phyloP scores from a whole-genome alignment of 2,329 filamentous ascomycete species.

The Exserohilum turcica region DNA sequence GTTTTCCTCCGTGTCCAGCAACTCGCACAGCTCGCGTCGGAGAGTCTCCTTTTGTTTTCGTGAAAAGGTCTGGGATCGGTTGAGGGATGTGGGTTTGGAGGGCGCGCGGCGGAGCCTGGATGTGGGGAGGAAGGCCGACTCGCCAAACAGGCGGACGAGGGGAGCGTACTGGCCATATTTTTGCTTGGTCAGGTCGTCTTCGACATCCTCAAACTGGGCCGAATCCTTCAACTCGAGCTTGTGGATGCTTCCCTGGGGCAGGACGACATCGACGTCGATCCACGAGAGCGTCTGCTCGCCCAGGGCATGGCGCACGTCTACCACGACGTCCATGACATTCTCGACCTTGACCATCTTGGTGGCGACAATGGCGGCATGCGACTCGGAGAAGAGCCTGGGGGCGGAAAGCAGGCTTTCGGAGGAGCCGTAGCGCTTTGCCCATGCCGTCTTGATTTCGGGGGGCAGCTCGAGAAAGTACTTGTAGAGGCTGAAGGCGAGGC shows the following conservation, averaged over 20 bases:
- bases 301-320: constrained; percentile 74
- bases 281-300: constrained; percentile 82
- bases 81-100: constrained; percentile 81
- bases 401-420: constrained; percentile 65
- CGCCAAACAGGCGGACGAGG: constrained; percentile 78
- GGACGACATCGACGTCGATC: constrained; percentile 83
- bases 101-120: constrained; percentile 82
- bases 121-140: constrained; percentile 84
- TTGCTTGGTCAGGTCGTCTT: constrained; percentile 68
- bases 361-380: constrained; percentile 90
- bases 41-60: constrained; percentile 82
- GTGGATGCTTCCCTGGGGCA: constrained; percentile 75
- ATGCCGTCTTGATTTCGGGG: constrained; percentile 71
- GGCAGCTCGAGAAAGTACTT: constrained; percentile 94
- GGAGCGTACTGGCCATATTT: constrained; percentile 80
- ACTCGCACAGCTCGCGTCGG: constrained; percentile 84
- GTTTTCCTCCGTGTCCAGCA: constrained; percentile 91
- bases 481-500: constrained; percentile 86
- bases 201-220: constrained; percentile 63
- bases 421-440: constrained; percentile 61
- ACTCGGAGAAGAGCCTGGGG: constrained; percentile 79
- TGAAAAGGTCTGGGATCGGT: constrained; percentile 76
- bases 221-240: constrained; percentile 55
- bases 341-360: constrained; percentile 83
- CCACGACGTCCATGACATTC: constrained; percentile 72